phyloP scores from a whole-genome alignment of 1,284 basidiomycete genomes.

The Cryptococcus deneoformans region DNA sequence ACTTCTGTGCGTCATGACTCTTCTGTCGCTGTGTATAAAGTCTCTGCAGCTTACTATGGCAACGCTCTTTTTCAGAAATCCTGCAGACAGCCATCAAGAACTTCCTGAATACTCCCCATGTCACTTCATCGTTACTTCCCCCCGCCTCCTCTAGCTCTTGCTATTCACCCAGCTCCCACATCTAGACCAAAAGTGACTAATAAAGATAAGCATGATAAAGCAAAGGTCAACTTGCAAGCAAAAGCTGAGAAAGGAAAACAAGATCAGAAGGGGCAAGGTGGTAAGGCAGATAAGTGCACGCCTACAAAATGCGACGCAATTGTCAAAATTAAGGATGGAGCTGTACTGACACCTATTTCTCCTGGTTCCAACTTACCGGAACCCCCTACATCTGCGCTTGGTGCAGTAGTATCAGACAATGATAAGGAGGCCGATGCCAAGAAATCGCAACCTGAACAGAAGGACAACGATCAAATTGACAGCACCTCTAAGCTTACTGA shows the following conservation, averaged over 20 bases:
- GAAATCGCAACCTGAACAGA: not conserved
- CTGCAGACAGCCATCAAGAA: too few relatives aligned
- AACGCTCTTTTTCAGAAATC: too few relatives aligned
- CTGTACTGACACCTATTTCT: conserved; percentile 11
- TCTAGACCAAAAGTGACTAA: conserved; percentile 11
- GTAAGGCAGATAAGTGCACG: not conserved
- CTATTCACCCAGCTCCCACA: conserved; percentile 30
- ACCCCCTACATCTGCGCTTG: conserved; percentile 21
- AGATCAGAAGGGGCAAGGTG: not conserved
- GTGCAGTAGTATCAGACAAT: not conserved
- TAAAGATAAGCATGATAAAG: not conserved
- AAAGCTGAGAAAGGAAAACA: conserved; percentile 9
- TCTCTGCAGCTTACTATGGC: too few relatives aligned
- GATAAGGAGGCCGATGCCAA: not conserved
- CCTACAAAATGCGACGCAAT: not conserved
- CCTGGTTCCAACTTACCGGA: conserved; percentile 22
- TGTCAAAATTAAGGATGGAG: conserved; percentile 5
- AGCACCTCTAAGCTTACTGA: not conserved
- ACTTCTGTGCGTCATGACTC: too few relatives aligned
- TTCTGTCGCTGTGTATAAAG: too few relatives aligned
- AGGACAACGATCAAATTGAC: not conserved
- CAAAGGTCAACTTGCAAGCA: conserved; percentile 8
- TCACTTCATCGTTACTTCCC: conserved; percentile 31
- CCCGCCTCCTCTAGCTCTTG: conserved; percentile 32
- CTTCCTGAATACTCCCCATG: conserved; percentile 10